phyloP scores from a whole-genome alignment of 139 green algal genomes.

The Micromonas commoda region DNA sequence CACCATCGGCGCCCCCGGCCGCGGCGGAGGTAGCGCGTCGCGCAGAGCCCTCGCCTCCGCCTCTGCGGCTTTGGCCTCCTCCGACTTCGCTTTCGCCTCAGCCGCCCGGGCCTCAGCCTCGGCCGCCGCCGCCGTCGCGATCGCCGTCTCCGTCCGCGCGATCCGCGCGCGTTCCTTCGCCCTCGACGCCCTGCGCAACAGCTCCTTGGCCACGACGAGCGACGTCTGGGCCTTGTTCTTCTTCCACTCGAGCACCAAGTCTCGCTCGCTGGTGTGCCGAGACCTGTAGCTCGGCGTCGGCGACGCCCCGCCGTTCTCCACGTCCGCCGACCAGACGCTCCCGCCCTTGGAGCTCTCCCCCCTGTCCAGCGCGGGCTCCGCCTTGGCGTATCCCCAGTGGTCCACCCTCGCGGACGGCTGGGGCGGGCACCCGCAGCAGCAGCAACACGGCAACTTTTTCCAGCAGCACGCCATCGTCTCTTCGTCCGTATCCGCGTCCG shows the following conservation, averaged over 20 bases:
- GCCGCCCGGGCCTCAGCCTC: background rate
- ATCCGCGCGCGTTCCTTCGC: background rate
- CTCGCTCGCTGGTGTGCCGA: too few relatives aligned
- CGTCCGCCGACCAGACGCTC: too few relatives aligned
- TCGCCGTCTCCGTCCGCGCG: background rate
- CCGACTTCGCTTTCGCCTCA: background rate
- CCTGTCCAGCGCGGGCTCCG: too few relatives aligned
- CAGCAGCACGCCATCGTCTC: constrained; percentile 17
- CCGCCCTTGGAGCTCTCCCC: too few relatives aligned
- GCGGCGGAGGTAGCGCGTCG: background rate
- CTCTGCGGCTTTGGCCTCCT: background rate
- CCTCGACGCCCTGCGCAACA: background rate
- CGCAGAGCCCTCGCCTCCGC: background rate
- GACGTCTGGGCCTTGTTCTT: background rate
- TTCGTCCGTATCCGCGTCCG: background rate
- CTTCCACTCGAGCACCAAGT: background rate
- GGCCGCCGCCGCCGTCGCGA: background rate
- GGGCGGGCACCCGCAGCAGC: background rate
- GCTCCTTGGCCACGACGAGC: too few relatives aligned
- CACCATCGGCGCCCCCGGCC: background rate
- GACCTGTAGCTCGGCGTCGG: too few relatives aligned
- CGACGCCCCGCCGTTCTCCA: too few relatives aligned
- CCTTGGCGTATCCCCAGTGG: too few relatives aligned
- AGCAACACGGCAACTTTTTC: background rate
- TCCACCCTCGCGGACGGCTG: background rate